These are phyloP conservation scores for Pythium angustatum DNA, from an alignment of 352 stramenopile species.

Conservation along the genomic window DNA sequence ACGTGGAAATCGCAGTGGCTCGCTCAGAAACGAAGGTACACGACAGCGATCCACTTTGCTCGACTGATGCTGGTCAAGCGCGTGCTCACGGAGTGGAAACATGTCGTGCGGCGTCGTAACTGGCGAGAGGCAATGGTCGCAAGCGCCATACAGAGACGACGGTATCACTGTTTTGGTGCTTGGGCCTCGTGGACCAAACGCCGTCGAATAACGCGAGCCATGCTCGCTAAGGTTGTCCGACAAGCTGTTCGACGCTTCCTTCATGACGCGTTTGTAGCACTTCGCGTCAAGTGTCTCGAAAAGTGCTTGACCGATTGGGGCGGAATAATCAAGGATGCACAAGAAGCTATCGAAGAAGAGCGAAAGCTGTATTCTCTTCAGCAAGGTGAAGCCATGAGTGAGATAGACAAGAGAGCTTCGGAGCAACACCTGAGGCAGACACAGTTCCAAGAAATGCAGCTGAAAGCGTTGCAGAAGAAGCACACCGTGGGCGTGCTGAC, in stretches of 20 bases:
- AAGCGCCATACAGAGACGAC: background rate
- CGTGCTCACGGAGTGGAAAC: conserved; percentile 22
- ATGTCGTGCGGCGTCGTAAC: conserved; percentile 15
- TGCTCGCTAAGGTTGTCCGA: conserved; percentile 1
- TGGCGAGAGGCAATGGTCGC: conserved; percentile 25
- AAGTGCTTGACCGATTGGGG: conserved; percentile 39
- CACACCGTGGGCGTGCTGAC: conserved; percentile 24
- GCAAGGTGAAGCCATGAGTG: conserved; percentile 35
- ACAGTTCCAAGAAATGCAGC: conserved; percentile 28
- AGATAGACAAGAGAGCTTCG: conserved; percentile 33
- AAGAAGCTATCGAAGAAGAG: conserved; percentile 50
- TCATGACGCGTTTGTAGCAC: conserved; percentile 14
- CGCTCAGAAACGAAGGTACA: conserved; percentile 15
- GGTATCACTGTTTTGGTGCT: background rate
- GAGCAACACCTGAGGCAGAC: conserved; percentile 29
- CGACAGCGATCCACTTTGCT: conserved; percentile 17
- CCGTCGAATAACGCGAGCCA: background rate
- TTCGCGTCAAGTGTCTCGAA: conserved; percentile 40
- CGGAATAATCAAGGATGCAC: conserved; percentile 40
- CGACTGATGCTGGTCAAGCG: conserved; percentile 22
- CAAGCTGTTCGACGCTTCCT: background rate
- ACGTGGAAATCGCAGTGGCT: conserved; percentile 36
- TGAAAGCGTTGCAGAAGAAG: conserved; percentile 22
- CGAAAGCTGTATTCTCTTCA: conserved; percentile 35
- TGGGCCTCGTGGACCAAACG: conserved; percentile 13